Evolutionary conservation across 768 basidiomycete species (phyloP).

Genomic region (Pisolithus microcarpus): DNA sequence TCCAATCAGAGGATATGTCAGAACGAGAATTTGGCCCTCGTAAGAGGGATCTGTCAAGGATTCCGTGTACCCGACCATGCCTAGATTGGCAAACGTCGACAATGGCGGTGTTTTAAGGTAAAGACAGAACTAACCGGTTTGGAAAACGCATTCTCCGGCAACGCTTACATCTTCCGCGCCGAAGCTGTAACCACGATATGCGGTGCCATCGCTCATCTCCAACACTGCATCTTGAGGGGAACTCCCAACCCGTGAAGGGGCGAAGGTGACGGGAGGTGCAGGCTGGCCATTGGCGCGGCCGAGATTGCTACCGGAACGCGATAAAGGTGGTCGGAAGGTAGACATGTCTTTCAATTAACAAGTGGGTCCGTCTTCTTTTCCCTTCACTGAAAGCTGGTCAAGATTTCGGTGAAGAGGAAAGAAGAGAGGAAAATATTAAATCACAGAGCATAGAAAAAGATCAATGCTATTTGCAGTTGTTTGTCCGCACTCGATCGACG

Average conservation of each 20-base stretch:
- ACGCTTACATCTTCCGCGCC: conserved; percentile 88
- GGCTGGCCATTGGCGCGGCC: conserved; percentile 28
- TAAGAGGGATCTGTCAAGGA: conserved; percentile 99
- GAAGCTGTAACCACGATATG: conserved; percentile 85
- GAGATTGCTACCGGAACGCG: conserved; percentile 38
- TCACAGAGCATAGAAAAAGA: conserved; percentile 2
- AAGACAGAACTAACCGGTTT: conserved; percentile 69
- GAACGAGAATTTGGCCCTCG: conserved; percentile 93
- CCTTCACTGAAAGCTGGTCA: conserved; percentile 34
- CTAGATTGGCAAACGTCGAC: conserved; percentile 36
- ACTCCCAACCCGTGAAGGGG: conserved; percentile 19
- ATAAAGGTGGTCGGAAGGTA: conserved; percentile 36
- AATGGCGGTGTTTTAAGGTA: conserved; percentile 2
- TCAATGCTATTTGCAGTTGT: conserved; percentile 19
- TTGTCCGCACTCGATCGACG: conserved; percentile 5
- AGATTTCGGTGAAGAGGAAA: conserved; percentile 45
- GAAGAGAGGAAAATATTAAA: conserved; percentile 26
- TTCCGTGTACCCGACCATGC: conserved; percentile 99
- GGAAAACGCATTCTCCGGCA: conserved; percentile 98
- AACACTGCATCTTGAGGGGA: conserved; percentile 57
- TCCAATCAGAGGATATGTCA: conserved; percentile 94
- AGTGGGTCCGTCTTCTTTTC: conserved; percentile 36
- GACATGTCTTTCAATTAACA: conserved; percentile 1
- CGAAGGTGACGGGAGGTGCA: conserved; percentile 29
- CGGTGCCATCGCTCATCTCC: conserved; percentile 85